Base-by-base conservation (phyloP, 2,329 filamentous ascomycete species). In the Pseudogymnoascus sp. region DNA sequence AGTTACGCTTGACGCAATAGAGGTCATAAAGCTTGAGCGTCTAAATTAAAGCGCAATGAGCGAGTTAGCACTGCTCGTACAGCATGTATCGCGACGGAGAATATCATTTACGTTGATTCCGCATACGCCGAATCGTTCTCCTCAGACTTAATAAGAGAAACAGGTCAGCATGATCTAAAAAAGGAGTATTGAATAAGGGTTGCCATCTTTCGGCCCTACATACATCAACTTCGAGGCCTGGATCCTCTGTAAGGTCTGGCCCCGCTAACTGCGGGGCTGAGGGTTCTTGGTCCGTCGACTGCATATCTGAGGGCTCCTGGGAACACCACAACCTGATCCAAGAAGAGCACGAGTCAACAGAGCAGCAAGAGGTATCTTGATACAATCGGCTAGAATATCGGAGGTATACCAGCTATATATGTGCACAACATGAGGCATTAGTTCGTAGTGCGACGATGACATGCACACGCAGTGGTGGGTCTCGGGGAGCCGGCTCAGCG, bases 1-100 rank as follows among this genome's bases (percentile, higher is more conserved):
- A 63, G 71, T 75, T 53, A 79, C 75, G 63, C 77, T 78, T 10
- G 78, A 80, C 3, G 75, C 73, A 47, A 78, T 67, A 21, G 74
- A 76, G 47, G 28, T 64, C 44, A 53, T 53, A 31, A 53, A 66
- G 14, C 44, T 53, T 31, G 44, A 10, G 44, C 44, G 23, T 53
- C 44, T 53, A 53, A 25, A 25, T 14, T 25, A 47, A 47, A 25
- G 42, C 42, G 12, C 44, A 31, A 31, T 2, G 14, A 53, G 12
- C 44, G 14, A 28, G 44, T 53, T 53, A 53, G 44, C 14, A 31
- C 23, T 53, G 10, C 16, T 47, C 44, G 14, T 16, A 28, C 44
- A 53, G 7, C 14, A 14, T 53, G 44, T 16, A 16, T 12, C 23
- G 16, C 44, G 44, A 16, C 1, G 5, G 44, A 53, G 44, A 6